These are phyloP conservation scores for Pelargonium cotyledonis DNA, from an alignment of 441 rosid species.

Conservation along the genomic window DNA sequence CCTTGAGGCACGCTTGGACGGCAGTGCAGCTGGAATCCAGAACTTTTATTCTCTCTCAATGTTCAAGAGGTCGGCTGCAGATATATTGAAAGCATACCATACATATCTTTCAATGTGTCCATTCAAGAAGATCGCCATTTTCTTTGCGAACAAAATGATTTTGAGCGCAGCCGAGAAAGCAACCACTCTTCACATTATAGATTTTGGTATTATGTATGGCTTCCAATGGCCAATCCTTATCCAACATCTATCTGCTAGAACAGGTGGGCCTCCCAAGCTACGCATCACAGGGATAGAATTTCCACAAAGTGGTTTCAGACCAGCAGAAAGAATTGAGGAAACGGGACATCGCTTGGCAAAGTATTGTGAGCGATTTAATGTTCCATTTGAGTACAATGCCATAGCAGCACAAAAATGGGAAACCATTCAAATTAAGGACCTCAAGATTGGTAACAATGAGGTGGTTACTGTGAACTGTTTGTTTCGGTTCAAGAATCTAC, in stretches of 20 bases:
- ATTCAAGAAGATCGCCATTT: constrained; percentile 31
- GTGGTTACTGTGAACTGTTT: too few relatives aligned
- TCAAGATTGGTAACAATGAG: too few relatives aligned
- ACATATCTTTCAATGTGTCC: constrained; percentile 37
- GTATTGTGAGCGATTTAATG: constrained; percentile 56
- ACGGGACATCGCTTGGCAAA: constrained; percentile 61
- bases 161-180: constrained; percentile 31
- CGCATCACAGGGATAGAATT: constrained; percentile 78
- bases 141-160: constrained; percentile 37
- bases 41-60: constrained; percentile 35
- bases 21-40: constrained; percentile 53
- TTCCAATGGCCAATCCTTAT: constrained; percentile 28
- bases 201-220: constrained; percentile 21
- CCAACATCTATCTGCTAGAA: constrained; percentile 17
- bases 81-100: constrained; percentile 65
- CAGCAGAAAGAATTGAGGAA: constrained; percentile 50
- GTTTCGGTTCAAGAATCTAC: too few relatives aligned
- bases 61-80: constrained; percentile 42
- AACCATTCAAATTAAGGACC: too few relatives aligned
- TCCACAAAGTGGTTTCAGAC: constrained; percentile 61
- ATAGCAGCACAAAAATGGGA: constrained; percentile 30
- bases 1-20: constrained; percentile 74
- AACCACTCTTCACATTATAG: constrained; percentile 28
- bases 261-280: constrained; percentile 40
- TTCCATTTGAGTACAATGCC: constrained; percentile 41